A percentile compares a stretch with the other conserved stretches of the same genome.
phyloP scores from a whole-genome alignment of 345 rosid genomes.

The Punica granatum region DNA sequence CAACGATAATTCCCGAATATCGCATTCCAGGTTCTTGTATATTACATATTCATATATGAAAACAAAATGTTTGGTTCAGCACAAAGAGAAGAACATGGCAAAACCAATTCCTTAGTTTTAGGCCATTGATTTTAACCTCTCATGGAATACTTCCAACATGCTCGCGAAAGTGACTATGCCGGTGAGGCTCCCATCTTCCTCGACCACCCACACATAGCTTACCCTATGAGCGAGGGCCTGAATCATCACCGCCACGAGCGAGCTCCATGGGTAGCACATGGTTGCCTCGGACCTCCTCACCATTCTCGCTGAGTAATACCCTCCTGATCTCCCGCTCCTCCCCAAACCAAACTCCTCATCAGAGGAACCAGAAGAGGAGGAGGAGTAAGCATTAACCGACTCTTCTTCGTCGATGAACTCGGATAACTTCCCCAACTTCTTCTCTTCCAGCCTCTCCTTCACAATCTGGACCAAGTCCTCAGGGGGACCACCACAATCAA shows the following conservation, averaged over 20 bases:
- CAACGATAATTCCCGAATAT: too few species aligned
- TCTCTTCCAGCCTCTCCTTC: slow-evolving; percentile 37
- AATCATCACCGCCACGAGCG: slow-evolving; percentile 58
- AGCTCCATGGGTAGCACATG: slow-evolving; percentile 49
- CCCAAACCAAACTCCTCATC: slow-evolving; percentile 39
- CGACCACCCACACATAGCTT: slow-evolving; percentile 49
- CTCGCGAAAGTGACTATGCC: slow-evolving; percentile 49
- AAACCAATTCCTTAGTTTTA: not conserved
- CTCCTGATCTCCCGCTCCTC: slow-evolving; percentile 18
- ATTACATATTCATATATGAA: too few species aligned
- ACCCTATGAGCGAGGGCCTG: slow-evolving; percentile 54
- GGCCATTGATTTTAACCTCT: slow-evolving; percentile 22
- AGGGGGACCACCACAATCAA: slow-evolving; percentile 39
- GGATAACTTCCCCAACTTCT: slow-evolving; percentile 21
- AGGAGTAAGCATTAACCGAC: slow-evolving; percentile 10
- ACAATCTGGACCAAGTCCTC: slow-evolving; percentile 36
- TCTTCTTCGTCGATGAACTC: slow-evolving; percentile 44
- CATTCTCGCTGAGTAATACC: slow-evolving; percentile 22
- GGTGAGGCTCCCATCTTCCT: slow-evolving; percentile 31
- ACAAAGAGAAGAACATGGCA: too few species aligned
- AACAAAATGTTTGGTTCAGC: too few species aligned
- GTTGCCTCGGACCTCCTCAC: slow-evolving; percentile 31
- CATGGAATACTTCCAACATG: slow-evolving; percentile 43
- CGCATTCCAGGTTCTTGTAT: too few species aligned
- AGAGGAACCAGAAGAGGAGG: slow-evolving; percentile 25